A percentile compares a stretch with the other conserved stretches of the same genome.
phyloP scores from a whole-genome alignment of 75 land plant species.

The Pseudotsuga menziesii region DNA sequence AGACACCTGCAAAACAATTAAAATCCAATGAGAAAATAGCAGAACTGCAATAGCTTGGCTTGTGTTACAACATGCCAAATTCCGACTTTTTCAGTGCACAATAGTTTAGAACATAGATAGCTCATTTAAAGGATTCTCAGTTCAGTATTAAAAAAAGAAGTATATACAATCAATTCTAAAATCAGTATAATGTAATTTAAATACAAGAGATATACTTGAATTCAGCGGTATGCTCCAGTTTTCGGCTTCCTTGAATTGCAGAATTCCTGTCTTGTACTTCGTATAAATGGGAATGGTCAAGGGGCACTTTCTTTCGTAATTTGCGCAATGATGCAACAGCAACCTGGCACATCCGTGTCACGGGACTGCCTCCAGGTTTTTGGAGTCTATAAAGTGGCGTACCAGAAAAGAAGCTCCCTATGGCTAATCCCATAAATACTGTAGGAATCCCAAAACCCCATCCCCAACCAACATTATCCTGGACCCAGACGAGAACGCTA shows the following conservation, averaged over 20 bases:
- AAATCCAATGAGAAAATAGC: neutral
- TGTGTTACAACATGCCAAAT: neutral
- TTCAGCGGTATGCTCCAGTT: conserved; percentile 67
- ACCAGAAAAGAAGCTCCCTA: conserved; percentile 59
- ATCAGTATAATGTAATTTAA: too few species aligned
- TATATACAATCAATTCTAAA: too few species aligned
- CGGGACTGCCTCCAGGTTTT: conserved; percentile 82
- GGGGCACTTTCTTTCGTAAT: conserved; percentile 37
- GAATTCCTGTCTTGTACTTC: conserved; percentile 49
- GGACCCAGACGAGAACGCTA: conserved; percentile 82
- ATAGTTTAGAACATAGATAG: too few species aligned
- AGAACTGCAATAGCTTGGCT: neutral
- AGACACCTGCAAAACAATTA: conserved; percentile 44
- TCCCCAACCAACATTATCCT: conserved; percentile 39
- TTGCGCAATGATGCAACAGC: conserved; percentile 62
- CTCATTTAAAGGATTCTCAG: too few species aligned
- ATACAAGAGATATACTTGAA: conserved; percentile 29
- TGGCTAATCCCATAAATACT: conserved; percentile 60
- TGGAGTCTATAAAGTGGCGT: conserved; percentile 65
- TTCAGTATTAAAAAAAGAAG: too few species aligned
- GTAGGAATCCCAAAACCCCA: conserved; percentile 88
- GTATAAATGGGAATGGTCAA: conserved; percentile 40
- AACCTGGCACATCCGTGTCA: conserved; percentile 74
- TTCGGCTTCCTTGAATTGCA: conserved; percentile 75
- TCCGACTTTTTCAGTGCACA: too few species aligned